Percentiles rank a stretch among this genome's conserved stretches.
Conservation (phyloP, 1,284 basidiomycete genomes). For the Irpex sp. region DNA sequence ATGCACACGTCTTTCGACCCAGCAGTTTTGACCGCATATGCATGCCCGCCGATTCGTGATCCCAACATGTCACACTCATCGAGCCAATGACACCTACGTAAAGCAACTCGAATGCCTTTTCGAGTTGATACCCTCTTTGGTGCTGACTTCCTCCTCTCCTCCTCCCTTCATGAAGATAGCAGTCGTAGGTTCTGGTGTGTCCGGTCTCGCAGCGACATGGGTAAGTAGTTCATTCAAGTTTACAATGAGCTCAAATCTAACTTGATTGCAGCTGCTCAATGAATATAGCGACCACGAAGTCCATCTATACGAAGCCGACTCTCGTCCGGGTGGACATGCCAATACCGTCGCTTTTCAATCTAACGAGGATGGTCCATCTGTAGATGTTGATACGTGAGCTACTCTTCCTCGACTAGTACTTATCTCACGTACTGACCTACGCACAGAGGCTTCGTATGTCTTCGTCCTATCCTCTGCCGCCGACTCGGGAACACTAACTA, state of each 20-base stretch:
- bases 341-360: conserved; percentile 64
- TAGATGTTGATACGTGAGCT: conserved; percentile 70
- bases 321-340: conserved; percentile 74
- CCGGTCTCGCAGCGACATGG: conserved; percentile 79
- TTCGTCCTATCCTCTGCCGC: neutral
- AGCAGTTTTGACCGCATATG: no score
- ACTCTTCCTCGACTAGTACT: neutral
- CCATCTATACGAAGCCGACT: conserved; percentile 73
- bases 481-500: no score
- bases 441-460: conserved; percentile 49
- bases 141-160: neutral
- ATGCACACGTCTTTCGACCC: no score
- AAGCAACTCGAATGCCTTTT: neutral
- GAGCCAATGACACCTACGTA: no score
- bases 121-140: neutral
- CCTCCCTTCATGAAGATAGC: conserved; percentile 59
- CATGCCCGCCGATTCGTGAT: no score
- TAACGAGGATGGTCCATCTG: conserved; percentile 15
- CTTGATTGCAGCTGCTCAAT: conserved; percentile 57
- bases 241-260: neutral
- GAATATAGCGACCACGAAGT: conserved; percentile 79
- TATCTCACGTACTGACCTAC: neutral
- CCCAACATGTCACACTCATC: no score
- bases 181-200: conserved; percentile 77
- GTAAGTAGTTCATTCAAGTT: conserved; percentile 32